Evolutionary conservation across 2,329 filamentous ascomycete genomes (phyloP).

Genomic region (Alternaria sp.): DNA sequence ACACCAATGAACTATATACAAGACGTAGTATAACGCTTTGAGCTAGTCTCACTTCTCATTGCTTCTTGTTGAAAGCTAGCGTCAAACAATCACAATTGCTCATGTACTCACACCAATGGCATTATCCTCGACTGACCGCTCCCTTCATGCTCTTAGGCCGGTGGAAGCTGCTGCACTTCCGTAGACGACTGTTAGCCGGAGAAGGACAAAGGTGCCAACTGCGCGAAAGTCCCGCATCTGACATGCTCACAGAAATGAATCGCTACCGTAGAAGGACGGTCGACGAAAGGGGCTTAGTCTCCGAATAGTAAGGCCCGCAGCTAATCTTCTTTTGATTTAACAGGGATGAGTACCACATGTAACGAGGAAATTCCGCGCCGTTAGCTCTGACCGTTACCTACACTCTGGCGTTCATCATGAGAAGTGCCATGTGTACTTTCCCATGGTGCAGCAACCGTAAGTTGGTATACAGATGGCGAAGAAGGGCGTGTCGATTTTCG

Average conservation of each 20-base stretch:
- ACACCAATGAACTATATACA: not conserved
- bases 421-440: not conserved
- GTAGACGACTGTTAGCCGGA: no score
- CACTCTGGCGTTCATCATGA: not conserved
- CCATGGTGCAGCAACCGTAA: not conserved
- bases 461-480: not conserved
- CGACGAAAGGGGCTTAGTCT: conserved; percentile 1
- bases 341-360: not conserved
- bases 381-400: not conserved
- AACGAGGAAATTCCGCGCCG: not conserved
- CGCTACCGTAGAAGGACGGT: not conserved
- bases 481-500: not conserved
- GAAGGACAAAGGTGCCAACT: no score
- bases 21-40: not conserved
- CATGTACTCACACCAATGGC: no score
- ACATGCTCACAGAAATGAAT: not conserved
- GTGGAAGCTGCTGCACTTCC: no score
- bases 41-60: not conserved
- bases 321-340: not conserved
- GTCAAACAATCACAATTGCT: no score
- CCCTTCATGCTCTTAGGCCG: no score
- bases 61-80: no score
- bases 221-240: not conserved
- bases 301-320: not conserved
- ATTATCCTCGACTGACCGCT: no score